Evolutionary conservation across 768 basidiomycete species (phyloP).

Genomic region (Austroboletus eburneus): DNA sequence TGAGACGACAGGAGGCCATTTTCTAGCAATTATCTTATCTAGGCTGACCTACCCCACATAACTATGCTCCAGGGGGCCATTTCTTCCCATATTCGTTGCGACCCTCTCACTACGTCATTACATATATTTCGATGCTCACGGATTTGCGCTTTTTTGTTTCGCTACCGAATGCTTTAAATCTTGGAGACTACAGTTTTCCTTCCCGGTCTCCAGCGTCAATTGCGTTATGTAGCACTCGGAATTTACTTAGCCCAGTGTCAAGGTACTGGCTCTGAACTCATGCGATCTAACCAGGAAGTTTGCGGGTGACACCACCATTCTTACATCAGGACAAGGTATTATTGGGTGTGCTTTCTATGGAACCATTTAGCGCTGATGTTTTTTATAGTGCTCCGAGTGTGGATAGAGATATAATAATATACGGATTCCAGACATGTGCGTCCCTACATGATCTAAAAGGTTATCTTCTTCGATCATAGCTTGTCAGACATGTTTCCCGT

Average conservation of each 20-base stretch:
- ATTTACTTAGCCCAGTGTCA: slow-evolving; percentile 6
- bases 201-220: not conserved
- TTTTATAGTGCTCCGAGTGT: not conserved
- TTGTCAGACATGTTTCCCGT: not conserved
- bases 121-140: no score
- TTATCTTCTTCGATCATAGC: slow-evolving; percentile 1
- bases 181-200: not conserved
- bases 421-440: not conserved
- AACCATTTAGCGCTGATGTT: slow-evolving; percentile 3
- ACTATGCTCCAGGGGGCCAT: no score
- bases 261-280: slow-evolving; percentile 4
- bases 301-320: slow-evolving; percentile 5
- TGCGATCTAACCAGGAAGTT: slow-evolving; percentile 9
- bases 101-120: no score
- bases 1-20: no score
- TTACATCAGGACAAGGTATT: not conserved
- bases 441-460: slow-evolving; percentile 2
- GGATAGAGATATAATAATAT: no score
- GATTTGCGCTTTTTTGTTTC: no score
- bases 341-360: slow-evolving; percentile 3
- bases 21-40: no score
- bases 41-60: no score
- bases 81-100: no score
- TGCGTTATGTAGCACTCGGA: no score
- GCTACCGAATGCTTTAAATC: slow-evolving; percentile 5